Percentiles rank a stretch among this genome's conserved stretches.
These are phyloP conservation scores for Colletotrichum australisinense DNA, from an alignment of 2,329 filamentous ascomycete species.

Conservation along the genomic window DNA sequence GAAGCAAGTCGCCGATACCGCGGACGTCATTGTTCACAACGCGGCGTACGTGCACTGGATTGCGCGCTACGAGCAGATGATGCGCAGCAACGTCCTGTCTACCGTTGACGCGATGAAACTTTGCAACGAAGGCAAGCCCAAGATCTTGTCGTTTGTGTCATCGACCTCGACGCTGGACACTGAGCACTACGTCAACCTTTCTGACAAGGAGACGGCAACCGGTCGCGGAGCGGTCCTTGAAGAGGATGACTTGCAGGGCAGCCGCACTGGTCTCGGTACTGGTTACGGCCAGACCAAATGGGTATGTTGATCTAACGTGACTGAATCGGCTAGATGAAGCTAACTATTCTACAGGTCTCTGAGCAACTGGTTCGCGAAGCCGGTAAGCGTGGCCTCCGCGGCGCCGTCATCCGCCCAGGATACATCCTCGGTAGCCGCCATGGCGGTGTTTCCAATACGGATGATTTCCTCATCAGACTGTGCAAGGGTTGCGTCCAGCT, in stretches of 20 bases:
- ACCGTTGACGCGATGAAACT: constrained; percentile 82
- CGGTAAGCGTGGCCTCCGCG: constrained; percentile 80
- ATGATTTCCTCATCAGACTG: constrained; percentile 91
- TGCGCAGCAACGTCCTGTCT: constrained; percentile 79
- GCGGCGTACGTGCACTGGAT: constrained; percentile 88
- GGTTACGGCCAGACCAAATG: constrained; percentile 95
- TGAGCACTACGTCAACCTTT: constrained; percentile 82
- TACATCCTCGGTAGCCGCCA: constrained; percentile 83
- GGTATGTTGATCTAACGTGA: constrained; percentile 44
- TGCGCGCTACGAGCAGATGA: constrained; percentile 77
- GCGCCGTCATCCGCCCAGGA: constrained; percentile 82
- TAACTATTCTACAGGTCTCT: constrained; percentile 44
- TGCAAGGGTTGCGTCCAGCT: constrained; percentile 90
- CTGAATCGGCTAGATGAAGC: not conserved
- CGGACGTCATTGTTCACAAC: constrained; percentile 84
- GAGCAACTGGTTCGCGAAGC: constrained; percentile 81
- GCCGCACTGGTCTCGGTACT: constrained; percentile 80
- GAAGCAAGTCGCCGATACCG: constrained; percentile 72
- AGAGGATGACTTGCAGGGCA: constrained; percentile 81
- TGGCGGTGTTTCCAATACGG: constrained; percentile 79
- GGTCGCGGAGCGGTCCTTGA: constrained; percentile 77
- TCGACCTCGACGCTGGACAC: constrained; percentile 87
- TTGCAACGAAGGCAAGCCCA: constrained; percentile 80
- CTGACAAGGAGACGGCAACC: constrained; percentile 51
- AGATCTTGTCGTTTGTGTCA: constrained; percentile 83